Base-by-base conservation (phyloP, 345 rosid genomes). In the Xanthoceras sorbifolium region DNA sequence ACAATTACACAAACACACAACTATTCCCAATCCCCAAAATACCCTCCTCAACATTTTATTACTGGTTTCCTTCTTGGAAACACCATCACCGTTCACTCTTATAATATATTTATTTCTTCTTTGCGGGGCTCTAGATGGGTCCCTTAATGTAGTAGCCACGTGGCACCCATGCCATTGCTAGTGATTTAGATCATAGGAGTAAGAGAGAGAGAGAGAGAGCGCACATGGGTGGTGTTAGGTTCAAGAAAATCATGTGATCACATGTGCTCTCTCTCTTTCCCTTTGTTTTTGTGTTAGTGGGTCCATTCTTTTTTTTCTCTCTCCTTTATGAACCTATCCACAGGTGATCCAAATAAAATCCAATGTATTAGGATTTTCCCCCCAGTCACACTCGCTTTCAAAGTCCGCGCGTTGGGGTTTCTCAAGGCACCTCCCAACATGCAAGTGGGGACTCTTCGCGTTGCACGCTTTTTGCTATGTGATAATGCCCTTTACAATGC, bases 181-280 rank as follows among this genome's bases (percentile, higher is more conserved):
- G 61, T 68, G 74, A 70, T 22, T 42, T 18, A 5, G 72, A 82
- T 71, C 46, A 55, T 54, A 26, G 69, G 34, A 17, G 72, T 15
- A 15, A 23, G 76, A 74, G 61, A 31, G 36, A 67, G 48, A 69
- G 69, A 59, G 78, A 50, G 74, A 60, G 54, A 42, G 18, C 9
- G 85, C 87, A 85, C 87, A 82, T 85, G 87, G 85, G 80, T 2
- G 69, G 81, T 71, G 85, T 73, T 82, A 28, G 77, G 79, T 83
- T 83, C 79, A 76, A 80, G 84, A 84, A 67, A 69, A 80, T 75
- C 91, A 87, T 81, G 90, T 84, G 89, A 80, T 82, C 84, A 31
- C 89, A 87, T 84, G 91, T 79, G 84, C 84, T 57, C 17, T 32
- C 73, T 15, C 63, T 31, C 25, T 69, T 23, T 18, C 34, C 14